A percentile compares a stretch with the other conserved stretches of the same genome.
Conservation (phyloP, 2,329 filamentous ascomycete species). For the Phialophora macrospora region DNA sequence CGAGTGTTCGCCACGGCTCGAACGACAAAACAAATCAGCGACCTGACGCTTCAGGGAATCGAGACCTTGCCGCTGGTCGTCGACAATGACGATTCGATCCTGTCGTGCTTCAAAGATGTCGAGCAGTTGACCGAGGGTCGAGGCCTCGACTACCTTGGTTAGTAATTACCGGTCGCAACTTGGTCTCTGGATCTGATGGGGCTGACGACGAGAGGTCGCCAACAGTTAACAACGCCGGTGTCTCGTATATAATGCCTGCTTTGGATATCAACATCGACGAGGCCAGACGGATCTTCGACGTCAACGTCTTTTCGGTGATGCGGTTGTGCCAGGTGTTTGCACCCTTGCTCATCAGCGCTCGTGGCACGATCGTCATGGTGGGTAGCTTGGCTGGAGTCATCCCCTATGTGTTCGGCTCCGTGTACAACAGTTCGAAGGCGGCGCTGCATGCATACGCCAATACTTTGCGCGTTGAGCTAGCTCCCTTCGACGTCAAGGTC, state of each 20-base stretch:
- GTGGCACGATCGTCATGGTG: constrained; percentile 36
- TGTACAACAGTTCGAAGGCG: constrained; percentile 65
- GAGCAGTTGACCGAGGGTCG: constrained; percentile 28
- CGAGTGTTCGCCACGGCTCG: constrained; percentile 50
- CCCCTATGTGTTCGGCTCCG: constrained; percentile 37
- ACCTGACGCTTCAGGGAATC: constrained; percentile 31
- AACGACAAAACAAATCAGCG: constrained; percentile 27
- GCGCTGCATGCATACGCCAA: constrained; percentile 64
- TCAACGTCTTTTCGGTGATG: constrained; percentile 45
- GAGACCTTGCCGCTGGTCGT: constrained; percentile 43
- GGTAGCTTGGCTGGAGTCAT: constrained; percentile 33
- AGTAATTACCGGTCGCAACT: neutral
- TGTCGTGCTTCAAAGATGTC: constrained; percentile 18
- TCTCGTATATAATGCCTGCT: constrained; percentile 40
- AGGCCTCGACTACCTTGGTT: constrained; percentile 36
- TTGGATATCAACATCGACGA: constrained; percentile 42
- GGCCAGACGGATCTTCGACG: constrained; percentile 44
- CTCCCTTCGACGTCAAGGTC: constrained; percentile 54
- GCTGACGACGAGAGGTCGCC: neutral
- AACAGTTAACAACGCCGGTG: constrained; percentile 37
- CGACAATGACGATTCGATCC: constrained; percentile 32
- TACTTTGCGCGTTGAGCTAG: constrained; percentile 56
- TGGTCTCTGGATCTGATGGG: neutral
- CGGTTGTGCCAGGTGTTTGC: constrained; percentile 45
- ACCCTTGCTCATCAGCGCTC: constrained; percentile 37